Percentiles rank a stretch among this genome's conserved stretches.
These are phyloP conservation scores for Pichia nanzhaoensis DNA, from an alignment of 805 yeast genomes.

Conservation along the genomic window DNA sequence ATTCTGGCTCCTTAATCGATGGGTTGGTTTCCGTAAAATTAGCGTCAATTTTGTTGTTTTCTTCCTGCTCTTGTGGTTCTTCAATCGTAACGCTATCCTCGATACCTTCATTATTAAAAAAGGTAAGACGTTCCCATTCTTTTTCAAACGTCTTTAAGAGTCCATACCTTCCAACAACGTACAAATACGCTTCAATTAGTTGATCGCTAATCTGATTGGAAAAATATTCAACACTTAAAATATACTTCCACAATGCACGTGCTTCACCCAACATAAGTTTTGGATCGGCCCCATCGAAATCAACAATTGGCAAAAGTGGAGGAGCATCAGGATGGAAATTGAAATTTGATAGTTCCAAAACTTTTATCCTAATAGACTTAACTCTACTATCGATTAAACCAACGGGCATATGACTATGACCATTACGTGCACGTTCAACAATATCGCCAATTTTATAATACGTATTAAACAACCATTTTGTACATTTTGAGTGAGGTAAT, in stretches of 20 bases:
- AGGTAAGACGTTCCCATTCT: slow-evolving; percentile 33
- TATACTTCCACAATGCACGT: slow-evolving; percentile 64
- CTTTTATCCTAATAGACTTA: slow-evolving; percentile 34
- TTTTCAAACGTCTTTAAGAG: slow-evolving; percentile 31
- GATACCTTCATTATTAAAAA: slow-evolving; percentile 22
- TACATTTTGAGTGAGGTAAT: slow-evolving; percentile 20
- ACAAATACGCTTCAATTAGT: slow-evolving; percentile 45
- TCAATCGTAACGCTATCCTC: slow-evolving; percentile 21
- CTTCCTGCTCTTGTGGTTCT: slow-evolving; percentile 15
- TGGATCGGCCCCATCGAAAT: slow-evolving; percentile 20
- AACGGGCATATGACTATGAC: slow-evolving; percentile 19
- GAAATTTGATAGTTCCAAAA: slow-evolving; percentile 27
- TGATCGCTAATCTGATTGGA: slow-evolving; percentile 33
- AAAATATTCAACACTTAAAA: slow-evolving; percentile 25
- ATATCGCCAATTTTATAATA: slow-evolving; percentile 18
- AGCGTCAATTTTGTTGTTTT: slow-evolving; percentile 10
- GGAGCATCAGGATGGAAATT: slow-evolving; percentile 46
- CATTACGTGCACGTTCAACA: slow-evolving; percentile 1
- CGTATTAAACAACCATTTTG: slow-evolving; percentile 40
- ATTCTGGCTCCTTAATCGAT: not conserved
- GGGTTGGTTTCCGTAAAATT: not conserved
- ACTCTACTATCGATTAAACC: slow-evolving; percentile 36
- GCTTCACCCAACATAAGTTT: slow-evolving; percentile 61
- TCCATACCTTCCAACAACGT: slow-evolving; percentile 36
- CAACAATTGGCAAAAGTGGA: slow-evolving; percentile 54